Percentiles rank a stretch among this genome's conserved stretches.
Evolutionary conservation across 1,284 basidiomycete species (phyloP).

Genomic region (Xerocomus cyaneibrunnescens): DNA sequence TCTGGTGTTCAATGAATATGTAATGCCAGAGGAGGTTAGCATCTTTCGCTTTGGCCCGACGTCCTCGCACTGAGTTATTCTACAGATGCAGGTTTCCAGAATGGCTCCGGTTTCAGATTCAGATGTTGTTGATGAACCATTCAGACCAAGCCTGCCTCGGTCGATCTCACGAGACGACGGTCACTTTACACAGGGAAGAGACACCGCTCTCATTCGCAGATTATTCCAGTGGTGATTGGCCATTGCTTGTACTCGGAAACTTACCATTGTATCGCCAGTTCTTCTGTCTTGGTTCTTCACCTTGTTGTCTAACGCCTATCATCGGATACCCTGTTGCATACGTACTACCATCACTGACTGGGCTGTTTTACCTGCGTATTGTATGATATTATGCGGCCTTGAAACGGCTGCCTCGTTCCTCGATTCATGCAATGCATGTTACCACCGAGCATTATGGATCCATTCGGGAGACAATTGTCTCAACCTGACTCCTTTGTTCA

Average conservation of each 20-base stretch:
- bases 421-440: neutral
- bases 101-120: constrained; percentile 49
- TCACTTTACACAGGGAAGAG: constrained; percentile 34
- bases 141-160: constrained; percentile 34
- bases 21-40: constrained; percentile 67
- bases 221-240: constrained; percentile 33
- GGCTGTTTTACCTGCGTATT: constrained; percentile 27
- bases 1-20: constrained; percentile 48
- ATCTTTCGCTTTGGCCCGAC: neutral
- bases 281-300: constrained; percentile 30
- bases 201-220: constrained; percentile 36
- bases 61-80: constrained; percentile 5
- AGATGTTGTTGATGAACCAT: constrained; percentile 43
- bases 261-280: constrained; percentile 31
- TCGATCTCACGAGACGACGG: constrained; percentile 34
- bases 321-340: constrained; percentile 41
- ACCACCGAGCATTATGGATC: neutral
- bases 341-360: constrained; percentile 37
- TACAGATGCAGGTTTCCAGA: constrained; percentile 58
- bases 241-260: constrained; percentile 24
- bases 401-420: neutral
- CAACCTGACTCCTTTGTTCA: no score
- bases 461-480: no score
- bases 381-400: constrained; percentile 26
- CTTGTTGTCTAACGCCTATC: constrained; percentile 29